Evolutionary conservation across 352 stramenopile genomes (phyloP), one percentile per base, ranked within the genome.

Genomic region (Phytophthora capsici): DNA sequence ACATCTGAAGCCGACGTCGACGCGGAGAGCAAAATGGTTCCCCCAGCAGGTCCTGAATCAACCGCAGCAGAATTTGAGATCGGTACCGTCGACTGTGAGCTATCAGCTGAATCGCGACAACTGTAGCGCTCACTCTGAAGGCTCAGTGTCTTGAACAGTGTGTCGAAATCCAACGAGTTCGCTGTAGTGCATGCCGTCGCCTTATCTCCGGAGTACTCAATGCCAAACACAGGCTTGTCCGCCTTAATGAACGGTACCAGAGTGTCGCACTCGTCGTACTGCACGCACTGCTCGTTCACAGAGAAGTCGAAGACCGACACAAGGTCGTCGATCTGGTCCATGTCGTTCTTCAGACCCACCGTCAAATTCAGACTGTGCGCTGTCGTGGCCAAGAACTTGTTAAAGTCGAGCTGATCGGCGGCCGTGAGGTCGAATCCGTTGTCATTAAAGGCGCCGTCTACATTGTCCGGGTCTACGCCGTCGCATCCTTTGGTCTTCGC

Each of bases 271-370:
- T 88, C 78, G n/a, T 79, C 56, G 58, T 79, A 82, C 28, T 82
- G 47, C 48, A 74, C 72, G 23, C 81, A 88, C 55, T 82, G 70
- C 66, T 90, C 81, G 44, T 84, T 87, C 40, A 88, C 69, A 5
- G 78, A 75, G 43, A 88, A 88, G 65, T 90, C 78, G 17, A 87
- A 87, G 37, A 66, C 40, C 13, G 63, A 46, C 23, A 82, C 69
- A 16, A 88, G 52, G 16, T 76, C 54, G 6, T 60, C 28, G 38
- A 87, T 58, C 55, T 82, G 71, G 47, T 69, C 59, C 25, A 86
- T 36, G 37, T 78, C 68, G 56, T 90, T 90, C 67, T 90, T 88
- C 47, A 88, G 60, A 6, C 77, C 77, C 17, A 90, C 79, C 0
- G 66, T 54, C 30, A 88, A 61, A 26, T 71, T 57, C n/a, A 80